Conservation (phyloP, 371 early-diverging fungal genomes). For the Mucor lusitanicus region DNA sequence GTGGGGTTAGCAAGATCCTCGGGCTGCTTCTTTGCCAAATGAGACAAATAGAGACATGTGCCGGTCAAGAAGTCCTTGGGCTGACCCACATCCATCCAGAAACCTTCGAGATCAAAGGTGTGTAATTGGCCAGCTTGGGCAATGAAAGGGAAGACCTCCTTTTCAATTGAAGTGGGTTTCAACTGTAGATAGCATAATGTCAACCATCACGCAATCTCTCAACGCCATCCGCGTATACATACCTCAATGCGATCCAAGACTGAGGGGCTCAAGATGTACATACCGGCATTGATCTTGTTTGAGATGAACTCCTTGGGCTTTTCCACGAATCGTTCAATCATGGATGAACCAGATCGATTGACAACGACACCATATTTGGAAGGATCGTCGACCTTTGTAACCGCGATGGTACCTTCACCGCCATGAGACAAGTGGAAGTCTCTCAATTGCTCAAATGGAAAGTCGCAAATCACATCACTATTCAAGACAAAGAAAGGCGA, state of each 20-base stretch:
- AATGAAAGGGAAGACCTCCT: slow-evolving; percentile 98
- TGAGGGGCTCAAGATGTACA: slow-evolving; percentile 94
- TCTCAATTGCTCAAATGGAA: slow-evolving; percentile 90
- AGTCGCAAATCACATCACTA: slow-evolving; percentile 98
- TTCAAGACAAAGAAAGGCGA: slow-evolving; percentile 98
- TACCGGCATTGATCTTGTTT: slow-evolving; percentile 99
- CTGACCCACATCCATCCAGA: slow-evolving; percentile 99
- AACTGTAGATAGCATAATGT: background rate
- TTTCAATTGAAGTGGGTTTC: slow-evolving; percentile 96
- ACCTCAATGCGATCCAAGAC: slow-evolving; percentile 92
- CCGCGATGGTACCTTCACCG: slow-evolving; percentile 91
- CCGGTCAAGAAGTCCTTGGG: slow-evolving; percentile 98
- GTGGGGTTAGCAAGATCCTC: slow-evolving; percentile 63
- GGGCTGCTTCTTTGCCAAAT: slow-evolving; percentile 75
- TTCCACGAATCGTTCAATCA: slow-evolving; percentile 96
- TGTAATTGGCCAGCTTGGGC: slow-evolving; percentile 78
- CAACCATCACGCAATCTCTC: slow-evolving; percentile 24
- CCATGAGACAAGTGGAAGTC: slow-evolving; percentile 89
- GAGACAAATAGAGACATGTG: slow-evolving; percentile 89
- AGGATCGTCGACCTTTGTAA: slow-evolving; percentile 98
- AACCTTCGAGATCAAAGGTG: slow-evolving; percentile 67
- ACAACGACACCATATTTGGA: slow-evolving; percentile 96
- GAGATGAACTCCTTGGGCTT: slow-evolving; percentile 95
- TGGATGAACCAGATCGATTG: slow-evolving; percentile 51
- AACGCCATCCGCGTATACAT: slow-evolving; percentile 5